phyloP scores from a whole-genome alignment of 2,329 filamentous ascomycete genomes.

The Scopulariopsis brevicaulis region DNA sequence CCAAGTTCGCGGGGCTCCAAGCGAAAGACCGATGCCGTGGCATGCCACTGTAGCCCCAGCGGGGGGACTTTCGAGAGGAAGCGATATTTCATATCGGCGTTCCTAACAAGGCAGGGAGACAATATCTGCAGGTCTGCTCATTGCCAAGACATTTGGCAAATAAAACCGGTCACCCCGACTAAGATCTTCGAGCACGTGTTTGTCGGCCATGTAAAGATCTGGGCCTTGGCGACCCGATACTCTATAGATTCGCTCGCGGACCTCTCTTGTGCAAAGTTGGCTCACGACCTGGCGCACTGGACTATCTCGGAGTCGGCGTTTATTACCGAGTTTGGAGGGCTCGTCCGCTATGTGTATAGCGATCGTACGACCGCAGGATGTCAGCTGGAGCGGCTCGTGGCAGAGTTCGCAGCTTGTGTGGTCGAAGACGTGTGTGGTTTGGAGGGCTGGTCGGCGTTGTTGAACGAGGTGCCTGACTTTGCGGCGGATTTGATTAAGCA shows the following conservation, averaged over 20 bases:
- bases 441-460: not conserved
- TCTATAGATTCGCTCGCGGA: not conserved
- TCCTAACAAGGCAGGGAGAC: not conserved
- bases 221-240: not conserved
- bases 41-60: not conserved
- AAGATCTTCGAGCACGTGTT: not conserved
- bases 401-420: not conserved
- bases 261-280: not conserved
- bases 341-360: not conserved
- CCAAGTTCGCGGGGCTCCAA: not conserved
- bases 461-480: not conserved
- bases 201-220: not conserved
- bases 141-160: not conserved
- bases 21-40: not conserved
- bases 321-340: not conserved
- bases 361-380: not conserved
- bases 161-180: not conserved
- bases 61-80: not conserved
- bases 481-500: not conserved
- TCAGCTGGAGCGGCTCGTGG: not conserved
- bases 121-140: not conserved
- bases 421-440: not conserved
- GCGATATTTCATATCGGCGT: not conserved
- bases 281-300: not conserved
- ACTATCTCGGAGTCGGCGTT: not conserved